These are phyloP conservation scores for Coemansia sp. DNA, from an alignment of 192 early-diverging fungal genomes.

Conservation along the genomic window DNA sequence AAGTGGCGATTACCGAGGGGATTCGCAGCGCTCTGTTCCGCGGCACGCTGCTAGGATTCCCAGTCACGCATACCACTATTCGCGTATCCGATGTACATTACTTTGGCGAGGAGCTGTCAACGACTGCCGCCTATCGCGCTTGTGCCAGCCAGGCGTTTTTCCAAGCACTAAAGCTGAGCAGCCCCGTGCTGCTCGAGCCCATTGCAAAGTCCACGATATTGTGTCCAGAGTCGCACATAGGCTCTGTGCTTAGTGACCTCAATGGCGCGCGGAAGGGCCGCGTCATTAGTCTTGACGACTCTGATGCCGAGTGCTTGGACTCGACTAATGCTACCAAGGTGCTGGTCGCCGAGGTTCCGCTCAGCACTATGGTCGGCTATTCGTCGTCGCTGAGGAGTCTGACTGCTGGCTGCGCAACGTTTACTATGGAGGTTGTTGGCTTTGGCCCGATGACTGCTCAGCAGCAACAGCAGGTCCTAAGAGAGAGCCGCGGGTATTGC, in stretches of 20 bases:
- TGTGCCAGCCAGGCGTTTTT: conserved; percentile 67
- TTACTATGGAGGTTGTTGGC: conserved; percentile 81
- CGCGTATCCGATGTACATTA: conserved; percentile 57
- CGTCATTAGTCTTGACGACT: conserved; percentile 63
- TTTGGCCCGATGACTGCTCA: conserved; percentile 81
- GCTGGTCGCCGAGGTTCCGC: conserved; percentile 65
- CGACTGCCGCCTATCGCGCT: conserved; percentile 62
- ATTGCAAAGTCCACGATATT: conserved; percentile 76
- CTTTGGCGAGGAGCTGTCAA: conserved; percentile 61
- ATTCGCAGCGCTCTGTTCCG: conserved; percentile 68
- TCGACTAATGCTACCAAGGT: conserved; percentile 16
- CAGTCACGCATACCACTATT: conserved; percentile 66
- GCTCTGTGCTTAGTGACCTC: conserved; percentile 79
- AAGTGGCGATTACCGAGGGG: conserved; percentile 65
- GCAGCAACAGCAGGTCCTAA: conserved; percentile 69
- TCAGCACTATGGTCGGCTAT: conserved; percentile 87
- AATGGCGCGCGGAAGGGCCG: conserved; percentile 76
- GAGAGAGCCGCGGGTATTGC: conserved; percentile 65
- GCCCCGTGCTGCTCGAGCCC: conserved; percentile 72
- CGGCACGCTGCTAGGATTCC: conserved; percentile 81
- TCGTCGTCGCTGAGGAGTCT: conserved; percentile 78
- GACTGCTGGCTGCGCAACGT: conserved; percentile 84
- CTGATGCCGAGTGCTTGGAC: conserved; percentile 11
- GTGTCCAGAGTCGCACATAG: conserved; percentile 74
- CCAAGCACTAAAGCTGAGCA: conserved; percentile 55